Conservation (phyloP, 306 rosid species). For the Neltuma alba region DNA sequence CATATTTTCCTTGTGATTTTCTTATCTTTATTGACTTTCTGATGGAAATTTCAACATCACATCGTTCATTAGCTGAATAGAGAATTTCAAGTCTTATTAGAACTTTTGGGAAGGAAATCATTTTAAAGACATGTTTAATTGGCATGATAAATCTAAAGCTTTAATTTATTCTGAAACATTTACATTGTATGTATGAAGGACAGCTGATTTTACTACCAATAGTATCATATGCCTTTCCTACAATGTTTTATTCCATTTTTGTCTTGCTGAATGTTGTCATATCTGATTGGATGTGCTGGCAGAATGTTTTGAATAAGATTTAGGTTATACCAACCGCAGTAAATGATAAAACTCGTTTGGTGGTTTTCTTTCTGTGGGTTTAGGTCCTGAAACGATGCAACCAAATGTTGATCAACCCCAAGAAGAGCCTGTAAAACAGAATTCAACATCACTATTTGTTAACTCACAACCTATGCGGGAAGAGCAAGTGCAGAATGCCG, state of each 20-base stretch:
- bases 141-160: not conserved
- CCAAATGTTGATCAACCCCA: conserved; percentile 49
- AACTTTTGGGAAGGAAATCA: not conserved
- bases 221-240: not conserved
- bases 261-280: not conserved
- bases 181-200: not conserved
- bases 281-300: conserved; percentile 3
- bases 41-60: no score
- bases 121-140: not conserved
- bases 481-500: conserved; percentile 89
- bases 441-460: conserved; percentile 65
- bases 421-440: conserved; percentile 49
- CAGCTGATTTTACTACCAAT: not conserved
- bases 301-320: conserved; percentile 20
- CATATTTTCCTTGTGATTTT: not conserved
- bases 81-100: not conserved
- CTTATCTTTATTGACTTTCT: not conserved
- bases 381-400: conserved; percentile 46
- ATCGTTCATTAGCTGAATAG: not conserved
- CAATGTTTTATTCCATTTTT: not conserved
- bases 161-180: not conserved
- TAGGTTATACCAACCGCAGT: conserved; percentile 18
- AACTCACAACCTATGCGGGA: conserved; percentile 80
- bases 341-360: conserved; percentile 14
- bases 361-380: conserved; percentile 26